These are phyloP conservation scores for Cadophora malorum DNA, from an alignment of 2,329 filamentous ascomycete species.

Conservation along the genomic window DNA sequence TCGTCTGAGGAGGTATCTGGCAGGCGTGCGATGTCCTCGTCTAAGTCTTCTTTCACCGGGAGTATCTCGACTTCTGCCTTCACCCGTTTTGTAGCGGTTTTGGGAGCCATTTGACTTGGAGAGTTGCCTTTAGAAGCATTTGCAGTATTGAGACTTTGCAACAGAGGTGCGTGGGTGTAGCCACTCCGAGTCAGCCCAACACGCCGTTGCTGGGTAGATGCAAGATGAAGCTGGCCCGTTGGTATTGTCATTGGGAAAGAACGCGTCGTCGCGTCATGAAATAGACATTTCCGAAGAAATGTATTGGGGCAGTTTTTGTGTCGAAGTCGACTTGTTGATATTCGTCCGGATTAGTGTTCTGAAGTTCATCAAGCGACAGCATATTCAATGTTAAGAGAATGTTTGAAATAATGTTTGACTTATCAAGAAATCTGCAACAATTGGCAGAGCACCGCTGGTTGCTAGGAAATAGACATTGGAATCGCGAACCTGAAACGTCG, in stretches of 20 bases:
- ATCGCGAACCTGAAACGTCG: neutral
- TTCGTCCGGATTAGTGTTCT: neutral
- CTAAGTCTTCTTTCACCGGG: slow-evolving; percentile 10
- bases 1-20: slow-evolving; percentile 25
- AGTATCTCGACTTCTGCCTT: neutral
- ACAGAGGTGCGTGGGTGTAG: slow-evolving; percentile 15
- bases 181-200: slow-evolving; percentile 22
- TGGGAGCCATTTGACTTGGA: slow-evolving; percentile 22
- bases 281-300: slow-evolving; percentile 22
- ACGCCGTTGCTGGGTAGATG: slow-evolving; percentile 19
- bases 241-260: slow-evolving; percentile 26
- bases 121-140: slow-evolving; percentile 13
- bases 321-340: neutral
- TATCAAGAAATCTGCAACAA: neutral
- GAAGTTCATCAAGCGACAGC: neutral
- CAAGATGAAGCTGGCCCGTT: slow-evolving; percentile 14
- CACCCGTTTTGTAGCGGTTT: slow-evolving; percentile 14
- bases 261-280: slow-evolving; percentile 26
- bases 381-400: neutral
- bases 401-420: no score
- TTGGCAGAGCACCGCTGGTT: neutral
- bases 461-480: neutral
- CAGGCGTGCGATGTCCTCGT: slow-evolving; percentile 24
- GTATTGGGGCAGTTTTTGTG: slow-evolving; percentile 19
- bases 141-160: slow-evolving; percentile 18